These are phyloP conservation scores for Vaccinium darrowii DNA, from an alignment of 148 eudicot species.

Conservation along the genomic window DNA sequence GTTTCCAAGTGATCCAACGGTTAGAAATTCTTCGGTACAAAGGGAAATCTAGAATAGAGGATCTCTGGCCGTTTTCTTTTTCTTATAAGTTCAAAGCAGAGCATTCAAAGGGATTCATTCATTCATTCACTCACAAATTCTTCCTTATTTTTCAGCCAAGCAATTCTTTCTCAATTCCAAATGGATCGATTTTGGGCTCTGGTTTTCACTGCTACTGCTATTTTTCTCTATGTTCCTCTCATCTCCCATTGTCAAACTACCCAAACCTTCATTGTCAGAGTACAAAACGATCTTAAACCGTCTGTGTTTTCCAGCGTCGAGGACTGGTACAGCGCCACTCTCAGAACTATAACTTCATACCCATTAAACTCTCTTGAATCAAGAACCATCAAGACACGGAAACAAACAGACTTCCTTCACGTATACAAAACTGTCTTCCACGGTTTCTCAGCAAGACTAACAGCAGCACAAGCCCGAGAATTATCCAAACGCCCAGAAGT, in stretches of 20 bases:
- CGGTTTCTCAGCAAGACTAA: slow-evolving; percentile 45
- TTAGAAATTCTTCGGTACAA: no score
- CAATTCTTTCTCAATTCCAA: neutral
- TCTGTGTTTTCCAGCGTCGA: slow-evolving; percentile 34
- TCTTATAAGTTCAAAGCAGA: no score
- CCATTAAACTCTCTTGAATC: neutral
- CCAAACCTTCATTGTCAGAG: slow-evolving; percentile 40
- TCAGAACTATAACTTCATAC: slow-evolving; percentile 29
- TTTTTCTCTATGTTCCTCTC: slow-evolving; percentile 8
- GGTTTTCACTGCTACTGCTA: neutral
- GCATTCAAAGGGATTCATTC: no score
- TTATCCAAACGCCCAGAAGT: slow-evolving; percentile 27
- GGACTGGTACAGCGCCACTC: slow-evolving; percentile 47
- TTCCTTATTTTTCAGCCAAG: no score
- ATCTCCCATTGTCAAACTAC: slow-evolving; percentile 3
- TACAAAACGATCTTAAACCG: slow-evolving; percentile 45
- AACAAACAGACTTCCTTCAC: slow-evolving; percentile 26
- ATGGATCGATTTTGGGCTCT: slow-evolving; percentile 6
- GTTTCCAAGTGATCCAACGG: no score
- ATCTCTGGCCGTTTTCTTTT: no score
- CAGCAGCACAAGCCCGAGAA: slow-evolving; percentile 29
- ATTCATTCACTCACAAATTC: no score
- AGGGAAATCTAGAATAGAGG: no score
- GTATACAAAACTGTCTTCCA: slow-evolving; percentile 45
- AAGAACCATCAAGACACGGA: neutral